A percentile compares a stretch with the other conserved stretches of the same genome.
These are phyloP conservation scores for Domatiomyces catenatus DNA, from an alignment of 2,329 filamentous ascomycete genomes.

Conservation along the genomic window DNA sequence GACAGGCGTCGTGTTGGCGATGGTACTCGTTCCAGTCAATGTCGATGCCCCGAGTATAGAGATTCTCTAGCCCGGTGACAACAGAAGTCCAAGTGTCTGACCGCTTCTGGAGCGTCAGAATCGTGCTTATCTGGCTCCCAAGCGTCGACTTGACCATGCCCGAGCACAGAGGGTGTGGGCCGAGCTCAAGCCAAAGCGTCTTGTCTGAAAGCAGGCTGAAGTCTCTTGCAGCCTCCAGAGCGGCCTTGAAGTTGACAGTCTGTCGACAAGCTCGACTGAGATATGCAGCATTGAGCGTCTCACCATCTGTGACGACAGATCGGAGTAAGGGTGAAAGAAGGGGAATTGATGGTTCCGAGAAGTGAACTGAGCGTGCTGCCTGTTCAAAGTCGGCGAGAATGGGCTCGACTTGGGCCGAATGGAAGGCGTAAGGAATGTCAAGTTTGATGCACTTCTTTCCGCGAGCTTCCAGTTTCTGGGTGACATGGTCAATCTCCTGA, in stretches of 20 bases:
- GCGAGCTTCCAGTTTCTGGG: constrained; percentile 32
- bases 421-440: constrained; percentile 53
- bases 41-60: constrained; percentile 47
- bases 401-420: constrained; percentile 49
- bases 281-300: constrained; percentile 46
- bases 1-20: constrained; percentile 32
- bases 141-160: constrained; percentile 54
- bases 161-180: constrained; percentile 54
- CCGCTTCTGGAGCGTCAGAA: constrained; percentile 46
- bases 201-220: constrained; percentile 47
- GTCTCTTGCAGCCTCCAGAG: constrained; percentile 43
- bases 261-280: constrained; percentile 50
- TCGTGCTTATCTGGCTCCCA: constrained; percentile 37
- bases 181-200: constrained; percentile 57
- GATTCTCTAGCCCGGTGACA: constrained; percentile 39
- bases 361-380: constrained; percentile 38
- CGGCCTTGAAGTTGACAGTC: constrained; percentile 53
- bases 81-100: constrained; percentile 52
- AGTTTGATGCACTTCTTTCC: constrained; percentile 47
- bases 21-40: constrained; percentile 61
- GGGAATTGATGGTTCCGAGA: constrained; percentile 44
- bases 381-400: constrained; percentile 46
- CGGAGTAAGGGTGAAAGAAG: constrained; percentile 54
- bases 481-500: constrained; percentile 42
- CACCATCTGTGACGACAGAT: constrained; percentile 42